Conservation (phyloP, 1,139 yeast species). For the Taiozyma sp. region DNA sequence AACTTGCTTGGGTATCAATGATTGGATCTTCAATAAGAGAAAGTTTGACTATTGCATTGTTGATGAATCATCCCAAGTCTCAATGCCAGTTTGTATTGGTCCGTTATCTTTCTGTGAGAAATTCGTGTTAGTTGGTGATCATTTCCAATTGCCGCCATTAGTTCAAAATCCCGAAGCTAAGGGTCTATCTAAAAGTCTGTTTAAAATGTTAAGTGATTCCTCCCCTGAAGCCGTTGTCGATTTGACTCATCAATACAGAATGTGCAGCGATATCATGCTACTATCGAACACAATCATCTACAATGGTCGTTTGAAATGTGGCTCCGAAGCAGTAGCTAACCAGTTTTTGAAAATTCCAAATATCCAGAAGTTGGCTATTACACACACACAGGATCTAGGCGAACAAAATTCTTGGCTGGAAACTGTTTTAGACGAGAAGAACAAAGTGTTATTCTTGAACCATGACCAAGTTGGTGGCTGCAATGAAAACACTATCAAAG, state of each 20-base stretch:
- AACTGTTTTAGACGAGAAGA: constrained; percentile 38
- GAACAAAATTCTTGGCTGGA: constrained; percentile 36
- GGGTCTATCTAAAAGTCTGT: constrained; percentile 77
- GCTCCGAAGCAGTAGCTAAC: constrained; percentile 54
- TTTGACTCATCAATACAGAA: constrained; percentile 80
- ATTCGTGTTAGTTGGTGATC: constrained; percentile 92
- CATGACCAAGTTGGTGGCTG: constrained; percentile 62
- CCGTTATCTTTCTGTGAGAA: constrained; percentile 74
- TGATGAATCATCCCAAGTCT: constrained; percentile 95
- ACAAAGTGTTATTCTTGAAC: constrained; percentile 68
- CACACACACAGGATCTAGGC: constrained; percentile 13
- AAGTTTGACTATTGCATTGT: constrained; percentile 88
- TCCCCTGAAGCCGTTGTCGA: constrained; percentile 72
- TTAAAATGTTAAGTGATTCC: constrained; percentile 61
- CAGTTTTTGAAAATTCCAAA: constrained; percentile 46
- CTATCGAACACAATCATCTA: constrained; percentile 78
- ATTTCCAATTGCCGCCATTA: constrained; percentile 84
- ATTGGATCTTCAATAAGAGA: constrained; percentile 45
- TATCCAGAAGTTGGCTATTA: constrained; percentile 10
- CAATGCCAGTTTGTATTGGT: constrained; percentile 86
- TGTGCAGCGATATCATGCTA: constrained; percentile 86
- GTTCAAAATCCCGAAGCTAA: constrained; percentile 57
- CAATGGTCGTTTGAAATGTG: constrained; percentile 71
- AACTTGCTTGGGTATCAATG: constrained; percentile 77
- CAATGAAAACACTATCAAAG: constrained; percentile 51